Conservation (phyloP, 345 rosid genomes). For the Rhodomyrtus tomentosa region DNA sequence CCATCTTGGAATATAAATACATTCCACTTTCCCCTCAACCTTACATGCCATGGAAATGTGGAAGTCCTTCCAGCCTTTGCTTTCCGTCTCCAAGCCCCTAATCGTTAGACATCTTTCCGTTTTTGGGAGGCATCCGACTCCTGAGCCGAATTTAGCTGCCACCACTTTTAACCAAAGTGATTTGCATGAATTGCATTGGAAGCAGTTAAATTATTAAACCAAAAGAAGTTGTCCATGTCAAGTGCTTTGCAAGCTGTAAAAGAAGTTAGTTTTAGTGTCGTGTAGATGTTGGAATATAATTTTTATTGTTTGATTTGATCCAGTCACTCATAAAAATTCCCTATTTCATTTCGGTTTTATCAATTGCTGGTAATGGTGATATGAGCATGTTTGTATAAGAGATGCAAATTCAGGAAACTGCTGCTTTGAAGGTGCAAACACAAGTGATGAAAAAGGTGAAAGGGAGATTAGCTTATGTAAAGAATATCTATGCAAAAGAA, state of each 20-base stretch:
- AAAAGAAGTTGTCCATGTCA: neutral
- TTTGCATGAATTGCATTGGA: neutral
- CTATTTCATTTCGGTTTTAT: neutral
- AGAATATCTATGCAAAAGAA: neutral
- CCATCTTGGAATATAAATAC: neutral
- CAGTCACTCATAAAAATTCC: neutral
- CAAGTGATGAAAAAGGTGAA: neutral
- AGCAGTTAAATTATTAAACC: neutral
- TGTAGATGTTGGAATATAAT: neutral
- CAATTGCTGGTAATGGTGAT: neutral
- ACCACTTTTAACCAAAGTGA: neutral
- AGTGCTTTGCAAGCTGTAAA: neutral
- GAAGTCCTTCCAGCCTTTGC: neutral
- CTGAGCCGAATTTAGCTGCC: neutral
- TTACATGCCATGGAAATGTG: neutral
- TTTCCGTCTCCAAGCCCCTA: neutral
- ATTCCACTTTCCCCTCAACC: neutral
- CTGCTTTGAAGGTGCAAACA: neutral
- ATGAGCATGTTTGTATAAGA: neutral
- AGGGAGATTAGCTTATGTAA: neutral
- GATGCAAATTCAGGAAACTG: neutral
- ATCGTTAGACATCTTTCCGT: neutral
- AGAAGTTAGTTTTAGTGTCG: neutral
- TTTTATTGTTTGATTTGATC: neutral
- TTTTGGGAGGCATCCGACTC: neutral